These are phyloP conservation scores for Amphirosellinia nigrospora DNA, from an alignment of 495 filamentous ascomycete genomes.

Conservation along the genomic window DNA sequence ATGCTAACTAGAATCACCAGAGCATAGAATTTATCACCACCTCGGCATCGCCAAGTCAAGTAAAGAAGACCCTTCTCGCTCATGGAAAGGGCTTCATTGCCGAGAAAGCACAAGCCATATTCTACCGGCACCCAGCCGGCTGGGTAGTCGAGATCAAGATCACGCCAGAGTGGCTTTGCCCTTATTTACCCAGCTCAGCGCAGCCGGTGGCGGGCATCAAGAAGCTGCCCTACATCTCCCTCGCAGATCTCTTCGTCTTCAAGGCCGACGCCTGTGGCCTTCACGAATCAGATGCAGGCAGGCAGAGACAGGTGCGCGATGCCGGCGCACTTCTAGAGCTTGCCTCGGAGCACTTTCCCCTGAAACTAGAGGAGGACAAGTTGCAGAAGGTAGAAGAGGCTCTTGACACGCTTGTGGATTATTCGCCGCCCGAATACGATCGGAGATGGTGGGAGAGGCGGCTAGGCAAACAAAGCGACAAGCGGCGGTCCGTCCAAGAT, in stretches of 20 bases:
- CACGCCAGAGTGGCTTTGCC: constrained; percentile 28
- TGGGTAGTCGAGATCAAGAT: constrained; percentile 28
- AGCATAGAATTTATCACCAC: constrained; percentile 28
- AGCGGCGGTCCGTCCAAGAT: constrained; percentile 28
- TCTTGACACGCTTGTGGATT: constrained; percentile 24
- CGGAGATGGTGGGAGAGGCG: constrained; percentile 24
- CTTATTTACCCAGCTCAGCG: constrained; percentile 22
- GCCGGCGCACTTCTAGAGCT: constrained; percentile 24
- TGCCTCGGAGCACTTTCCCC: constrained; percentile 26
- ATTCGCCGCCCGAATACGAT: constrained; percentile 21
- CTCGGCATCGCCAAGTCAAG: constrained; percentile 19
- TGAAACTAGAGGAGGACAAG: constrained; percentile 23
- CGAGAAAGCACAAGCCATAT: constrained; percentile 20
- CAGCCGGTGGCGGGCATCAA: constrained; percentile 14
- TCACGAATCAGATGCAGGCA: constrained; percentile 21
- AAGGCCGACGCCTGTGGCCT: constrained; percentile 29
- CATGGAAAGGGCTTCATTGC: constrained; percentile 9
- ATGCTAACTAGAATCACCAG: constrained; percentile 9
- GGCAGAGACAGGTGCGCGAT: constrained; percentile 20
- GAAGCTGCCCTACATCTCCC: constrained; percentile 25
- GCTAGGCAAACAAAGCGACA: constrained; percentile 27
- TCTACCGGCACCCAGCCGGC: constrained; percentile 23
- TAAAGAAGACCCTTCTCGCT: constrained; percentile 24
- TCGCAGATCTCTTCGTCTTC: constrained; percentile 28
- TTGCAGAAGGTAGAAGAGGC: constrained; percentile 24